Evolutionary conservation across 2,329 filamentous ascomycete genomes (phyloP).

Genomic region (Dactylella cylindrospora): DNA sequence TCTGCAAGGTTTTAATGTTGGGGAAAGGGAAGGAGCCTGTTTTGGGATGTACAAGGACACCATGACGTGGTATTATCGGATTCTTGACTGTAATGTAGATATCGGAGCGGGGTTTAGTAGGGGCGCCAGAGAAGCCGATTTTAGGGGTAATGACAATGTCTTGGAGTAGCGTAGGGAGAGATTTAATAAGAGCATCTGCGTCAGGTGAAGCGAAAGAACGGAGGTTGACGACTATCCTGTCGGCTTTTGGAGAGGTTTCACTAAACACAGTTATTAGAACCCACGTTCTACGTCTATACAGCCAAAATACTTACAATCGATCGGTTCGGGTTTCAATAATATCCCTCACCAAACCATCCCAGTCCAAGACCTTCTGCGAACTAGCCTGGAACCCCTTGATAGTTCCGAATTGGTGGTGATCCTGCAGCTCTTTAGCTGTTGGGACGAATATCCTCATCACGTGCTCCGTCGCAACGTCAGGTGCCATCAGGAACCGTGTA

Average conservation of each 20-base stretch:
- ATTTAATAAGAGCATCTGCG: conserved; percentile 76
- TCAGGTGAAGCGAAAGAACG: conserved; percentile 76
- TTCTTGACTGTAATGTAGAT: conserved; percentile 88
- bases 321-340: conserved; percentile 49
- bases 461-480: conserved; percentile 48
- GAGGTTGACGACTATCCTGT: conserved; percentile 76
- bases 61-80: conserved; percentile 71
- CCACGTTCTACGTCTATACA: neutral
- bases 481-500: conserved; percentile 47
- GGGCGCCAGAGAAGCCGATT: conserved; percentile 90
- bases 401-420: conserved; percentile 36
- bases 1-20: conserved; percentile 73
- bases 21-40: conserved; percentile 76
- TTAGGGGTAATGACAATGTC: conserved; percentile 78
- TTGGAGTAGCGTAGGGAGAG: conserved; percentile 83
- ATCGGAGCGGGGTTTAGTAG: conserved; percentile 83
- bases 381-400: conserved; percentile 43
- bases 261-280: conserved; percentile 32
- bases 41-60: conserved; percentile 68
- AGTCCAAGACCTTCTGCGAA: conserved; percentile 46
- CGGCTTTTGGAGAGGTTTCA: conserved; percentile 69
- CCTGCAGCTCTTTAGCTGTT: conserved; percentile 37
- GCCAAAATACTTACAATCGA: conserved; percentile 46
- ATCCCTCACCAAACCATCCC: conserved; percentile 49
- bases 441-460: conserved; percentile 49